These are phyloP conservation scores for Anethum foeniculum DNA, from an alignment of 140 eudicot genomes.

Conservation along the genomic window DNA sequence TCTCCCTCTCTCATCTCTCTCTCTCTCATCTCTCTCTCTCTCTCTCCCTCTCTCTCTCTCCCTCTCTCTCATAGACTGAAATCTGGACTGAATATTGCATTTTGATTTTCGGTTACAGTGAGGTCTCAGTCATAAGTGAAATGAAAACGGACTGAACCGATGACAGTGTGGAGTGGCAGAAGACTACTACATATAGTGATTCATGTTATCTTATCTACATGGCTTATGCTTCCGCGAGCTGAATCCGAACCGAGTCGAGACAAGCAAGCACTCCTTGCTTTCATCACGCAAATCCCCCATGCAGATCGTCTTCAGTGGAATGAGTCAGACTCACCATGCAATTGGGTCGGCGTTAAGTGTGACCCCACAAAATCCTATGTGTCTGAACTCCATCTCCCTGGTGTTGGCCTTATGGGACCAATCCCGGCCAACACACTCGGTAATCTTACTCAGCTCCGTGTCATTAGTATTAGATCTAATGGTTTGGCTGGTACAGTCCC, in stretches of 20 bases:
- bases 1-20: no score
- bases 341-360: conserved; percentile 75
- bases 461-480: conserved; percentile 60
- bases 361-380: conserved; percentile 48
- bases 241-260: conserved; percentile 64
- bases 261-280: conserved; percentile 55
- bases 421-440: conserved; percentile 62
- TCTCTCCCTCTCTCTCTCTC: no score
- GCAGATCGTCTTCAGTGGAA: conserved; percentile 60
- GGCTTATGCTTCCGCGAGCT: conserved; percentile 9
- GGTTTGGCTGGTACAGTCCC: conserved; percentile 56
- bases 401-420: conserved; percentile 53
- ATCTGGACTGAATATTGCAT: neutral
- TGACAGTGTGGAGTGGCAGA: neutral
- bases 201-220: neutral
- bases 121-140: neutral
- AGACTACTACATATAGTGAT: neutral
- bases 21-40: no score
- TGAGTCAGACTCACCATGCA: conserved; percentile 47
- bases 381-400: conserved; percentile 58
- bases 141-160: neutral
- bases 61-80: neutral
- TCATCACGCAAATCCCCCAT: conserved; percentile 60
- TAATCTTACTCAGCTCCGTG: conserved; percentile 51
- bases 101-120: neutral